Evolutionary conservation across 2,329 filamentous ascomycete genomes (phyloP).

Genomic region (Colletotrichum eleusines): DNA sequence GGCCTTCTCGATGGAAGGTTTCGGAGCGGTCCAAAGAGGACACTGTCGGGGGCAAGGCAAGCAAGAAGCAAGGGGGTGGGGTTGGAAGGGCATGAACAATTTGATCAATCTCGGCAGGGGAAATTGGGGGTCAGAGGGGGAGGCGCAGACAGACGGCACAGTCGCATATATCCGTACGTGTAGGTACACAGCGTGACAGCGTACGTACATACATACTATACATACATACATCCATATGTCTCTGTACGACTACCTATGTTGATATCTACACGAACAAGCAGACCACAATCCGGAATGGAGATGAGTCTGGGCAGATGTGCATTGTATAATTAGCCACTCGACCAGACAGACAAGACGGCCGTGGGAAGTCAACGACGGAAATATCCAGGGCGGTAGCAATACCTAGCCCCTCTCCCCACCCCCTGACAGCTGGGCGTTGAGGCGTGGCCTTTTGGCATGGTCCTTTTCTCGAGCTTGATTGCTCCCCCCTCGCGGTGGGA

Average conservation of each 20-base stretch:
- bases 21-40: constrained; percentile 3
- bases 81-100: constrained; percentile 24
- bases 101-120: constrained; percentile 32
- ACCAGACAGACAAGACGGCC: not conserved
- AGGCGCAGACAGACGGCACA: not conserved
- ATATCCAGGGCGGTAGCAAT: too few species aligned
- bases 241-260: too few species aligned
- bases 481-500: too few species aligned
- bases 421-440: constrained; percentile 34
- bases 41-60: constrained; percentile 5
- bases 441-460: constrained; percentile 20
- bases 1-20: constrained; percentile 10
- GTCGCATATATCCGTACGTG: too few species aligned
- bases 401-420: not conserved
- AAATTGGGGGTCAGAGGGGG: constrained; percentile 26
- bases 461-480: not conserved
- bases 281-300: not conserved
- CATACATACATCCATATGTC: too few species aligned
- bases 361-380: not conserved
- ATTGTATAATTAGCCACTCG: not conserved
- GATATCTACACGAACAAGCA: not conserved
- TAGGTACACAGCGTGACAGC: too few species aligned
- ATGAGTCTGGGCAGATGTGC: not conserved
- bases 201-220: not conserved
- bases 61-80: constrained; percentile 30